phyloP scores from a whole-genome alignment of 2,329 filamentous ascomycete species.

The Arthroderma sp. region DNA sequence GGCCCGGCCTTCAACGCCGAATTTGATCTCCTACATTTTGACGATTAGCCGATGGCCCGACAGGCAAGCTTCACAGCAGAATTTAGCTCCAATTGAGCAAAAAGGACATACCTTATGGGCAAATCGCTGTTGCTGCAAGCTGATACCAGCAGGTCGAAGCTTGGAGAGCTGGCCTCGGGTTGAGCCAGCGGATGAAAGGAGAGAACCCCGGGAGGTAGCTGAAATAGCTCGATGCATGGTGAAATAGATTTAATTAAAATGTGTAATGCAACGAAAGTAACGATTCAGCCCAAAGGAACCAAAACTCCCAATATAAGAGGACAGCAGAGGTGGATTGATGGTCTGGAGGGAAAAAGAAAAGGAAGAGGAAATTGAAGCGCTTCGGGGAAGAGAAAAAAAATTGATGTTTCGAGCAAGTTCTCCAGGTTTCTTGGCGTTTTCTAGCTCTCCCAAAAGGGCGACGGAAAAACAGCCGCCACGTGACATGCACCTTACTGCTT shows the following conservation, averaged over 20 bases:
- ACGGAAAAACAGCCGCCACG: no score
- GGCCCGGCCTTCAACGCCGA: constrained; percentile 87
- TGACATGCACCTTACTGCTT: background rate
- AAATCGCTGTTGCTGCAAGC: constrained; percentile 82
- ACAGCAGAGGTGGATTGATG: constrained; percentile 18
- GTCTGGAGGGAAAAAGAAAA: constrained; percentile 17
- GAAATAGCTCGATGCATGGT: constrained; percentile 91
- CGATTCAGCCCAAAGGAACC: constrained; percentile 20
- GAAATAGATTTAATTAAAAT: constrained; percentile 11
- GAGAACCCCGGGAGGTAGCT: constrained; percentile 64
- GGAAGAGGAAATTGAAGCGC: constrained; percentile 16
- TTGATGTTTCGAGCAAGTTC: constrained; percentile 18
- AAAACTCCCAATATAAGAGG: constrained; percentile 19
- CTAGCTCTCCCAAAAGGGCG: background rate
- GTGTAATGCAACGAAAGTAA: constrained; percentile 16
- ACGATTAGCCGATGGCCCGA: constrained; percentile 17
- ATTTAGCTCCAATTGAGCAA: background rate
- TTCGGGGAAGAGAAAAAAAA: constrained; percentile 19
- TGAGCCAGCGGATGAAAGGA: constrained; percentile 53
- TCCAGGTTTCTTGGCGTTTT: constrained; percentile 30
- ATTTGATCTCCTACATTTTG: constrained; percentile 71
- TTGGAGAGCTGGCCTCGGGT: constrained; percentile 46
- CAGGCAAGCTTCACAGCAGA: background rate
- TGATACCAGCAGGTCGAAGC: constrained; percentile 53
- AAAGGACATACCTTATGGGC: constrained; percentile 74